Evolutionary conservation across 1,139 yeast genomes (phyloP), one percentile per base, ranked within the genome.

Genomic region (Entelexis paramagnoliae): DNA sequence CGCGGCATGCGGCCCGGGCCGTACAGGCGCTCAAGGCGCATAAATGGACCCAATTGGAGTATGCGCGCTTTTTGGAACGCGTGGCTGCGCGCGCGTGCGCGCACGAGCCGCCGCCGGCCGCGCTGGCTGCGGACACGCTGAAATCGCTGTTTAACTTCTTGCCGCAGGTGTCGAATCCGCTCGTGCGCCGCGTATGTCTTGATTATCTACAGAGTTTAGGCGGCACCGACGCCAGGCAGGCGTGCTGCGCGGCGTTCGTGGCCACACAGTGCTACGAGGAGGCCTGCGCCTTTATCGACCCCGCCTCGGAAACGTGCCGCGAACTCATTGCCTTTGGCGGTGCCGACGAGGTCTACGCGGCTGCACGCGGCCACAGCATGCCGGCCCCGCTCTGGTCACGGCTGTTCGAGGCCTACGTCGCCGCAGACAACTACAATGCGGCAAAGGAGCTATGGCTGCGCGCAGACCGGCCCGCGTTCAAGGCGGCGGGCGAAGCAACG

Each of bases 141-240:
- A 24, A 29, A n/a, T 46, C 47, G 9, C 41, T 57, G 36, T 51
- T 41, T 34, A 36, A 39, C n/a, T 52, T 48, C 14, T 36, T 56
- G 22, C 45, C 45, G 3, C n/a, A 19, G 2, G 28, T 54, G 19
- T 8, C 24, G 9, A 35, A 44, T 39, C 55, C 55, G 1, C 11
- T 55, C 1, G 20, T 41, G 13, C 55, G 59, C 19, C 50, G 51
- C 14, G 40, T 30, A 22, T 49, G 50, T 20, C 43, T 51, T 9
- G 47, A 48, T 9, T 14, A 39, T 10, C 40, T 55, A 10, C 44
- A 20, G 17, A 16, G 16, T 8, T 13, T 42, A 5, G 46, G 46
- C 19, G 2, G 16, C 3, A 20, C 4, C 30, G 36, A 42, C 7
- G 10, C 33, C 10, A 30, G 20, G 36, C 28, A 30, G 10, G 8